Conservation (phyloP, 352 stramenopile genomes). For the Pythium coloratum region DNA sequence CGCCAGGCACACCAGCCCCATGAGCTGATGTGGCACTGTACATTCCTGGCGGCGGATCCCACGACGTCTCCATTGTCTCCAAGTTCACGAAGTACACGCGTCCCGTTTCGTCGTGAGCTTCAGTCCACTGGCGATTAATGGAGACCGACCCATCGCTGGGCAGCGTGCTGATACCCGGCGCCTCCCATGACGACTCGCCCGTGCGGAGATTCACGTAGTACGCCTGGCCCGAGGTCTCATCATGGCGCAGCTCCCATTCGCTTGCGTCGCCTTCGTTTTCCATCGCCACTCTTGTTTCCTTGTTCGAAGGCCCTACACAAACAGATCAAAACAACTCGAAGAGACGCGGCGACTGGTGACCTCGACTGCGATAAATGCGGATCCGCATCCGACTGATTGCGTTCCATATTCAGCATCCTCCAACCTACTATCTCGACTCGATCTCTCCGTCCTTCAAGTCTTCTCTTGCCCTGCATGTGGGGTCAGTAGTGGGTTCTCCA, state of each 20-base stretch:
- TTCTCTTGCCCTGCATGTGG: no score
- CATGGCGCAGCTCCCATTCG: slow-evolving; percentile 49
- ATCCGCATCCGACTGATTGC: background rate
- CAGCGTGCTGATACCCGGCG: slow-evolving; percentile 8
- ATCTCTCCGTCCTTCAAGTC: background rate
- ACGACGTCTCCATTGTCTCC: slow-evolving; percentile 52
- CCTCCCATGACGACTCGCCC: slow-evolving; percentile 56
- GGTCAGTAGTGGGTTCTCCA: background rate
- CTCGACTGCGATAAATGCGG: background rate
- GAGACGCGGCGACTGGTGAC: slow-evolving; percentile 1
- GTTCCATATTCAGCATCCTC: background rate
- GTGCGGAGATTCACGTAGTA: slow-evolving; percentile 59
- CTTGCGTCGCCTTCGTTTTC: background rate
- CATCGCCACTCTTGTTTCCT: background rate
- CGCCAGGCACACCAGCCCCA: background rate
- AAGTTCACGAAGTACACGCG: slow-evolving; percentile 57
- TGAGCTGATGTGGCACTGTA: background rate
- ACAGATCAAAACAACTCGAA: background rate
- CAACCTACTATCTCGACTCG: background rate
- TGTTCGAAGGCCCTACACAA: background rate
- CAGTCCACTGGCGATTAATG: slow-evolving; percentile 34
- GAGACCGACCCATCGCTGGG: background rate
- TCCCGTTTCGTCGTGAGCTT: slow-evolving; percentile 43
- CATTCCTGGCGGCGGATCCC: slow-evolving; percentile 35
- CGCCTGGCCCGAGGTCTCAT: slow-evolving; percentile 40